These are phyloP conservation scores for Yarrowia porcina DNA, from an alignment of 805 yeast species.

Conservation along the genomic window DNA sequence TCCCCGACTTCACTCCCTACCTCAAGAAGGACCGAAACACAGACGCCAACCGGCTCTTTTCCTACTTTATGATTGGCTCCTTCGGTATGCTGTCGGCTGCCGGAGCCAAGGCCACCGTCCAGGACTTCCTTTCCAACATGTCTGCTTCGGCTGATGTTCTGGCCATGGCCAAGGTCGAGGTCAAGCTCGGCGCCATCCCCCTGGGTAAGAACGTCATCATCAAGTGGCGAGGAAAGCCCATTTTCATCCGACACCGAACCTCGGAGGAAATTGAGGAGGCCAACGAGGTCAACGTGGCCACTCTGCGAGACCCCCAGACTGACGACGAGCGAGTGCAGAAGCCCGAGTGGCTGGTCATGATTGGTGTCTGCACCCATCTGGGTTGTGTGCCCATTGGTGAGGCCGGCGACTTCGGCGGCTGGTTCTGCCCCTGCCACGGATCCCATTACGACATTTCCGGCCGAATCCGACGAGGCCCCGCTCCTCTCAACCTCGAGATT, in stretches of 20 bases:
- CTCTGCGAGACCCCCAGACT: constrained; percentile 89
- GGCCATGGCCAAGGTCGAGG: constrained; percentile 99
- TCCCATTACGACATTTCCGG: constrained; percentile 99
- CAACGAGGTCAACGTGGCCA: constrained; percentile 66
- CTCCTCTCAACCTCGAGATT: constrained; percentile 96
- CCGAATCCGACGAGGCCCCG: constrained; percentile 99
- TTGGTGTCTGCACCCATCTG: constrained; percentile 99
- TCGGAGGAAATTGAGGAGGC: constrained; percentile 92
- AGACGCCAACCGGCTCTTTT: constrained; percentile 78
- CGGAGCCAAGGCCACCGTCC: constrained; percentile 91
- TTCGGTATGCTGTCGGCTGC: constrained; percentile 87
- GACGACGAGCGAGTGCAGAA: constrained; percentile 92
- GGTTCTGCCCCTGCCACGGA: constrained; percentile 99
- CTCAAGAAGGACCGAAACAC: constrained; percentile 66
- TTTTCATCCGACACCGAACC: constrained; percentile 98
- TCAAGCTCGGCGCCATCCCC: constrained; percentile 87
- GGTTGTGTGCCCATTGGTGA: constrained; percentile 99
- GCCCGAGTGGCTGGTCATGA: constrained; percentile 98
- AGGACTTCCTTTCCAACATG: constrained; percentile 88
- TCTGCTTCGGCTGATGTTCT: constrained; percentile 98
- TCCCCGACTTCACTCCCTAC: constrained; percentile 84
- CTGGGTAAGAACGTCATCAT: constrained; percentile 97
- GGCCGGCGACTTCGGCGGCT: constrained; percentile 99
- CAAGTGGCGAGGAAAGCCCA: constrained; percentile 99
- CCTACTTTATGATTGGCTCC: constrained; percentile 97